phyloP scores from a whole-genome alignment of 2,329 filamentous ascomycete species.

The Myriangium duriaei region DNA sequence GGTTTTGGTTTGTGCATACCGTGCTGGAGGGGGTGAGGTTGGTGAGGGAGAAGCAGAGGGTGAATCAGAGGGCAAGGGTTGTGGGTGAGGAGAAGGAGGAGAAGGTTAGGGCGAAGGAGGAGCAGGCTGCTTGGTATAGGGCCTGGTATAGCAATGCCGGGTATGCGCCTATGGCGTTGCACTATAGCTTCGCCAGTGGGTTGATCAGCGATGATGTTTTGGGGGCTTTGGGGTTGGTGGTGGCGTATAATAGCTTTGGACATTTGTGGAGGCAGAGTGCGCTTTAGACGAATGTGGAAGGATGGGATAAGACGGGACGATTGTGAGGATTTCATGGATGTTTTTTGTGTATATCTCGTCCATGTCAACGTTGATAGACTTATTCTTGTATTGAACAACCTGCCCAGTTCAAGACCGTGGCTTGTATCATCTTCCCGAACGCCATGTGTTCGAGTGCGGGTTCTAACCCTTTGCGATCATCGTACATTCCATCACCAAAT shows the following conservation, averaged over 20 bases:
- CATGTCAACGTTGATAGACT: too few species aligned
- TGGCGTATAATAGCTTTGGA: conserved; percentile 10
- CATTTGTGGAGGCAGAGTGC: conserved; percentile 11
- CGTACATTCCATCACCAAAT: too few species aligned
- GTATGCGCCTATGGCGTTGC: conserved; percentile 11
- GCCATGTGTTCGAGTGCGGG: too few species aligned
- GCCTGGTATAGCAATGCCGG: conserved; percentile 12
- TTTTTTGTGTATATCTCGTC: too few species aligned
- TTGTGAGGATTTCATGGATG: too few species aligned
- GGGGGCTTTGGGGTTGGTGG: conserved; percentile 11
- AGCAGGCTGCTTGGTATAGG: conserved; percentile 28
- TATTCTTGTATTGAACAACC: too few species aligned
- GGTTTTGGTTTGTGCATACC: conserved; percentile 72
- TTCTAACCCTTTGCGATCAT: too few species aligned
- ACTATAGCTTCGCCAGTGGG: conserved; percentile 12
- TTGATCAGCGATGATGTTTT: conserved; percentile 10
- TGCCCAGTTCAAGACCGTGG: too few species aligned
- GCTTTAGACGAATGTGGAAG: too few species aligned
- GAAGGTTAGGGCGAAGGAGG: conserved; percentile 24
- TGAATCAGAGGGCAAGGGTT: conserved; percentile 21
- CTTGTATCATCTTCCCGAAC: too few species aligned
- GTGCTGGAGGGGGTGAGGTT: conserved; percentile 62
- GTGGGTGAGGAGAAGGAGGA: conserved; percentile 31
- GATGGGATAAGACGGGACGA: too few species aligned
- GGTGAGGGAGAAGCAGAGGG: conserved; percentile 30